Base-by-base conservation (phyloP, 208 protist genomes). In the Trypanosoma mega region DNA sequence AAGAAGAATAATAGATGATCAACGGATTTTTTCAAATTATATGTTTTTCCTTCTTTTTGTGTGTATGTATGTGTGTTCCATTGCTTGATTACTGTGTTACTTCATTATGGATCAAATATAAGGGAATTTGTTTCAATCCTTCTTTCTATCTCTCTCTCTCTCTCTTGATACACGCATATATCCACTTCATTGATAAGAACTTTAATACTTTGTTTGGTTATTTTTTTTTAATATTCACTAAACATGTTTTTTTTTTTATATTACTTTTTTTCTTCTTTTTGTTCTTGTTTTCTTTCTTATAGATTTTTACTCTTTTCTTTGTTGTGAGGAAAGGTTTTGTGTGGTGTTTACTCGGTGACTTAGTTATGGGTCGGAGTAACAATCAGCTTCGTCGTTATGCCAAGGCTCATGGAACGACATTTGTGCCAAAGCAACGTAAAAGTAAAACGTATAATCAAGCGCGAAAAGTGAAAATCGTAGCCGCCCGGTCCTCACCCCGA, bases 301-400 rank as follows among this genome's bases (percentile, higher is more conserved):
- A 37, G 33, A 37, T 20, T 29, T 54, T 20, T 41, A 16, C 39
- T 27, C 18, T 18, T 46, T 31, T 37, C 58, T 46, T 31, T 4
- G 37, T 34, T 52, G 29, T 52, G 33, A 7, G 33, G 18, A 52
- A 33, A 26, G 18, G 12, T 33, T 11, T 0, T 30, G 7, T 57
- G 29, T 4, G 1, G 26, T 54, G 20, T 52, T 21, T 14, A 60
- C 33, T 54, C 29, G 8, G 7, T 7, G 5, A 9, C n/a, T 7
- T 29, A 48, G 31, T 4, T 24, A 94, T 94, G 88, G 88, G 85
- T 1, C 78, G 84, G 20, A 94, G 88, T 66, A 94, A 94, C 58
- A 94, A 94, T 37, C 88, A 92, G 66, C 74, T 77, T 6, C 73
- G 88, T 2, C 82, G 82, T 31, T 77, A 61, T 23, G 68, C 73